Evolutionary conservation across 352 stramenopile species (phyloP), one percentile per base, ranked within the genome.

Genomic region (Globisporangium rhizosaccharum): DNA sequence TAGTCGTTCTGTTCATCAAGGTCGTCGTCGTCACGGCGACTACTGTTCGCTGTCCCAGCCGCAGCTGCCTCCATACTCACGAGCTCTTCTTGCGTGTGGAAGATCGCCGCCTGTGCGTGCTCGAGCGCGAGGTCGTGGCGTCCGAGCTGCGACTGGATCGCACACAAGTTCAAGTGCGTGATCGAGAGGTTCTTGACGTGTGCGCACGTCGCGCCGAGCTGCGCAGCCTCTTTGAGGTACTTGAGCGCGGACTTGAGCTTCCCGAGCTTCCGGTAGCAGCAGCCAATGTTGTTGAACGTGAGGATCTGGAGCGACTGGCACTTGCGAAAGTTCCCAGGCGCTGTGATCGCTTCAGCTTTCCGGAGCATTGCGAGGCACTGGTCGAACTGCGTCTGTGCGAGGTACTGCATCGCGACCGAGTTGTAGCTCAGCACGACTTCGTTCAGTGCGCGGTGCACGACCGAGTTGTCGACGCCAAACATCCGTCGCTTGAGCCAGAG

Each of bases 231-330:
- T 45, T 88, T 73, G 6, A 92, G 56, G 65, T 90, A 92, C 59
- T 88, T 87, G 14, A 90, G 63, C 17, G 83, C 80, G 1, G 79
- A 85, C 56, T 85, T 82, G 9, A 90, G 68, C 54, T 90, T 87
- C 23, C 74, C 75, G 17, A 92, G 62, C 42, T 88, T 92, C 5
- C 83, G 83, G 63, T 90, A 92, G 52, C 80, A 90, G 60, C 83
- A 90, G 20, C 80, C 83, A 20, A 92, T 76, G 61, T 90, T 92
- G 58, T 92, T 92, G 65, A 82, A 88, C 28, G 83, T 92, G 36
- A 92, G 70, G 53, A 92, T 88, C 58, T 87, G 80, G 4, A 90
- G 62, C n/a, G 83, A 78, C 48, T 90, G 70, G 25, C 73, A 81
- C 48, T 73, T 65, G 18, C 63, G 68, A 53, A 92, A 92, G 45